phyloP scores from a whole-genome alignment of 148 eudicot species.

The Polygonum aviculare region DNA sequence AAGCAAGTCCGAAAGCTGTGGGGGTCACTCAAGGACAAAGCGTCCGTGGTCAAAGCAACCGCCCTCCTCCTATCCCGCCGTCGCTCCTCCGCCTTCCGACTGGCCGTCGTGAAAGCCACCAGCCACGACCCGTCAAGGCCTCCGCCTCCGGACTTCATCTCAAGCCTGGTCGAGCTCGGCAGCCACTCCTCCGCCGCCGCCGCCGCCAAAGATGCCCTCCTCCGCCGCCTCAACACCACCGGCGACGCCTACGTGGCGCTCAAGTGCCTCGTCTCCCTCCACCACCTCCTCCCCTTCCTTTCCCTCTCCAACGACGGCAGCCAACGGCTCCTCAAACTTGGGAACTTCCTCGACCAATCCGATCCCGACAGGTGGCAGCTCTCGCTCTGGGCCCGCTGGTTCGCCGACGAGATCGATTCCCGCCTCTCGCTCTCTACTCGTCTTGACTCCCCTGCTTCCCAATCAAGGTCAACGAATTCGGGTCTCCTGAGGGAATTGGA shows the following conservation, averaged over 20 bases:
- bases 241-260: constrained; percentile 43
- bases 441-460: constrained; percentile 13
- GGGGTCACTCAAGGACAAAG: constrained; percentile 58
- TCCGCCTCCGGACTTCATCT: constrained; percentile 32
- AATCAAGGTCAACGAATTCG: not conserved
- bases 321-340: constrained; percentile 26
- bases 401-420: constrained; percentile 34
- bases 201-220: constrained; percentile 27
- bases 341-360: constrained; percentile 26
- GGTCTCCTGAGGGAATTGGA: constrained; percentile 24
- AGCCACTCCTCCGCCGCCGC: constrained; percentile 17
- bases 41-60: constrained; percentile 42
- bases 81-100: constrained; percentile 20
- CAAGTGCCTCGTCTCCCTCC: constrained; percentile 54
- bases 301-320: constrained; percentile 27
- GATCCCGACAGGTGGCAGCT: constrained; percentile 39
- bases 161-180: constrained; percentile 30
- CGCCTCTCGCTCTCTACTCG: constrained; percentile 16
- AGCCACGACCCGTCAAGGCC: constrained; percentile 26
- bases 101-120: constrained; percentile 50
- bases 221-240: constrained; percentile 38
- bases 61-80: constrained; percentile 27
- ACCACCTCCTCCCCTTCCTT: constrained; percentile 31
- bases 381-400: constrained; percentile 59
- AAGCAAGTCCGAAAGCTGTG: constrained; percentile 25